phyloP scores from a whole-genome alignment of 345 rosid species.

The Aethionema arabicum region DNA sequence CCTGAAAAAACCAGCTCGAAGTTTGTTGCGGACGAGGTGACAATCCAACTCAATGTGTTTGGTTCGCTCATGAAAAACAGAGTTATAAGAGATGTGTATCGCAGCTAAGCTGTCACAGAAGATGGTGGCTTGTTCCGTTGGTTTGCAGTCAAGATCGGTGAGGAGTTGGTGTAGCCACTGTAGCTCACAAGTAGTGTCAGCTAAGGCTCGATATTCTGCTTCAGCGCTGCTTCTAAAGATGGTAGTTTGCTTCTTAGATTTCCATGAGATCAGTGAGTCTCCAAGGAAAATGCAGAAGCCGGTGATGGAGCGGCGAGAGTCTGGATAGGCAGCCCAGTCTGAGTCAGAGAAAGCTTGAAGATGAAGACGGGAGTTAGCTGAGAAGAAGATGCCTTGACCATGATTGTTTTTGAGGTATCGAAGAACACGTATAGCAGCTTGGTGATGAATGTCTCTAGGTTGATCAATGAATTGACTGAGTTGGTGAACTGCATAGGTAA shows the following conservation, averaged over 20 bases:
- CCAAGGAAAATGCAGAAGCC: constrained; percentile 5
- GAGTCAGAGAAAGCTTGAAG: neutral
- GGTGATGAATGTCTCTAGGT: too few relatives aligned
- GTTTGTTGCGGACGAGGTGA: too few relatives aligned
- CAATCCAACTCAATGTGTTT: too few relatives aligned
- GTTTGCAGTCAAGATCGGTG: neutral
- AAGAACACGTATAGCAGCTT: neutral
- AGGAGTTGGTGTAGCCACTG: neutral
- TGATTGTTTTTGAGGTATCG: neutral
- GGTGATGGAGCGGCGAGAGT: neutral
- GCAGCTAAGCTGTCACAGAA: too few relatives aligned
- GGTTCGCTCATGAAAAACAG: too few relatives aligned
- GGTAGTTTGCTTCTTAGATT: neutral
- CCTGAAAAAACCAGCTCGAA: too few relatives aligned
- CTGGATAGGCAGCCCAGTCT: neutral
- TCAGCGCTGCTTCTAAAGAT: neutral
- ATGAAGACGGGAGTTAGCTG: neutral
- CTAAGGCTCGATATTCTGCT: neutral
- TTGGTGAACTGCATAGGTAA: neutral
- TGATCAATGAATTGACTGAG: too few relatives aligned
- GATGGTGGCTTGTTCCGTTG: too few relatives aligned
- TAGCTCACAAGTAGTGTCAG: neutral
- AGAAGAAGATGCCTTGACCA: neutral
- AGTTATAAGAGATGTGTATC: too few relatives aligned
- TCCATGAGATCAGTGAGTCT: neutral